These are phyloP conservation scores for Copromyces sp. DNA, from an alignment of 495 filamentous ascomycete species.

Conservation along the genomic window DNA sequence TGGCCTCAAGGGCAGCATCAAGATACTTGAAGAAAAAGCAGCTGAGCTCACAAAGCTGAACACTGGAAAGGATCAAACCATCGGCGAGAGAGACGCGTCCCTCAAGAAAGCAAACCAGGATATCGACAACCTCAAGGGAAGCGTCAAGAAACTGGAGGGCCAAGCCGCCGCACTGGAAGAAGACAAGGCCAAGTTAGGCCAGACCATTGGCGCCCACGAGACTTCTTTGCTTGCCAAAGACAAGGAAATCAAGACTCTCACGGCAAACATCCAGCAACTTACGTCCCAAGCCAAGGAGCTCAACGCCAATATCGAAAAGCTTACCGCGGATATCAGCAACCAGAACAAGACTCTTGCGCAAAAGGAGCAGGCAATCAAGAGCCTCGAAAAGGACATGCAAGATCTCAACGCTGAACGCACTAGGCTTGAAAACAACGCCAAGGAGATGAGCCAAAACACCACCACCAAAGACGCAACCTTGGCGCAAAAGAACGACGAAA, in stretches of 20 bases:
- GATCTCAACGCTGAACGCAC: constrained; percentile 60
- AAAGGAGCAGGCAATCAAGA: constrained; percentile 7
- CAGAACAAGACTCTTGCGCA: not conserved
- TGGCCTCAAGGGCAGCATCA: not conserved
- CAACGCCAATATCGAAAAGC: not conserved
- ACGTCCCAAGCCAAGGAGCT: not conserved
- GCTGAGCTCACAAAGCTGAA: not conserved
- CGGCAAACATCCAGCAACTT: not conserved
- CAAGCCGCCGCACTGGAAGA: not conserved
- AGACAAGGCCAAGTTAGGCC: not conserved
- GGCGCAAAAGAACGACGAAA: not conserved
- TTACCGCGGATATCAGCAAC: not conserved
- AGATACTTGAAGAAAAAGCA: not conserved
- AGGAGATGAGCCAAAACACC: not conserved
- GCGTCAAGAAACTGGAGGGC: not conserved
- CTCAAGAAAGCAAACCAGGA: not conserved
- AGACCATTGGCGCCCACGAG: not conserved
- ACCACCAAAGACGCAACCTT: not conserved
- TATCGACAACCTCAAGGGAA: not conserved
- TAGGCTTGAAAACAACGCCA: not conserved
- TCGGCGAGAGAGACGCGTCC: not conserved
- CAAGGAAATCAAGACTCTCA: not conserved
- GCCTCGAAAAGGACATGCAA: constrained; percentile 64
- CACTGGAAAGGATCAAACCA: not conserved
- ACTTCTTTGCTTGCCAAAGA: not conserved